Evolutionary conservation across 768 basidiomycete species (phyloP).

Genomic region (Fomitopsis serialis): DNA sequence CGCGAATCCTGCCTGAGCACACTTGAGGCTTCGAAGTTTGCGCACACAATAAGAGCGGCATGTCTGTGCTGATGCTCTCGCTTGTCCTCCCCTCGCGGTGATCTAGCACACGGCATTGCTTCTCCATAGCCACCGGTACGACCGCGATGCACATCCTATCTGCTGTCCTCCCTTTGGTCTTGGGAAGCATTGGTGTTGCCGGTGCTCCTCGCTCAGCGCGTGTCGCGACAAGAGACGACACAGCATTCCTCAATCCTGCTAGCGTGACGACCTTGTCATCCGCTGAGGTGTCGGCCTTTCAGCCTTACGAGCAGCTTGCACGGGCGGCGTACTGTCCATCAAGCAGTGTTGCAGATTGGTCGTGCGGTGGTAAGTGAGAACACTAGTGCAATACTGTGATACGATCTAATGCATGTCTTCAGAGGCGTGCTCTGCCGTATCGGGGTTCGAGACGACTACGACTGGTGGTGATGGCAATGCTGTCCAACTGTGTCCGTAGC

Average conservation of each 20-base stretch:
- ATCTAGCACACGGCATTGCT: neutral
- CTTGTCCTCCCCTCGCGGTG: neutral
- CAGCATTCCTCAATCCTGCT: neutral
- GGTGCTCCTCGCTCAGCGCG: neutral
- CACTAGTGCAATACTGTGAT: too few relatives aligned
- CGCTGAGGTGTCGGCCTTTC: conserved; percentile 30
- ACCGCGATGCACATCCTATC: neutral
- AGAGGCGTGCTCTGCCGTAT: conserved; percentile 36
- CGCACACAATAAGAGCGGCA: neutral
- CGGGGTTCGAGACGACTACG: conserved; percentile 34
- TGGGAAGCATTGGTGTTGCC: neutral
- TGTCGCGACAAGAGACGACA: neutral
- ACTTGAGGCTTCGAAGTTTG: neutral
- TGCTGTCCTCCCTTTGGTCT: neutral
- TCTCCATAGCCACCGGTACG: neutral
- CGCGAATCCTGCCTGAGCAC: neutral
- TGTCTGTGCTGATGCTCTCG: neutral
- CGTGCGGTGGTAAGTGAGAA: conserved; percentile 37
- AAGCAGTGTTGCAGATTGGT: conserved; percentile 32
- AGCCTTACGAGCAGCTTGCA: conserved; percentile 47
- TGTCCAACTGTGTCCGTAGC: conserved; percentile 40
- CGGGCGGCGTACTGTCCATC: conserved; percentile 50
- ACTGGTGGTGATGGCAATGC: conserved; percentile 47
- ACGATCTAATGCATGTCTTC: neutral
- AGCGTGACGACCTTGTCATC: conserved; percentile 19